phyloP scores from a whole-genome alignment of 2,329 filamentous ascomycete species.

The Pseudonectria foliicola region DNA sequence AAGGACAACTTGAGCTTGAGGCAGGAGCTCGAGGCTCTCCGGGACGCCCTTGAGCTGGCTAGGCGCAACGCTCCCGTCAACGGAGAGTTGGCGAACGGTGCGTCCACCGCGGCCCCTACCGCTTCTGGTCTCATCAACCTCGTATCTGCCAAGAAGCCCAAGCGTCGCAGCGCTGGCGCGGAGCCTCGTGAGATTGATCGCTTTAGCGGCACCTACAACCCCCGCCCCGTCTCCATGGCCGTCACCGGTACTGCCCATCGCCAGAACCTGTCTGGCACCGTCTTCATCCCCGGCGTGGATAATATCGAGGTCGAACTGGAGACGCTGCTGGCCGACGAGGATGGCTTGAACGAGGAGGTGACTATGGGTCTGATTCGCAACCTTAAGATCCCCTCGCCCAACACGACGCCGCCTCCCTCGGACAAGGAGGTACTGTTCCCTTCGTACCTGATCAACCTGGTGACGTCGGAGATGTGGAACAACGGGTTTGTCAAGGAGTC shows the following conservation, averaged over 20 bases:
- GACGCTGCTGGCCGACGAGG: conserved; percentile 87
- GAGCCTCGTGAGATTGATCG: conserved; percentile 81
- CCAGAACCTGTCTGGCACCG: conserved; percentile 65
- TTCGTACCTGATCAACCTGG: conserved; percentile 96
- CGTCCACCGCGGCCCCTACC: conserved; percentile 39
- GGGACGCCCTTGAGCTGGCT: conserved; percentile 85
- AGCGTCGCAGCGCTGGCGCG: conserved; percentile 83
- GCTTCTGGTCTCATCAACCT: conserved; percentile 86
- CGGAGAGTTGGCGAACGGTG: conserved; percentile 44
- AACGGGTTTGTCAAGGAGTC: conserved; percentile 99
- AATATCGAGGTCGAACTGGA: conserved; percentile 94
- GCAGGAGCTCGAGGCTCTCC: conserved; percentile 81
- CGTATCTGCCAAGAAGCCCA: conserved; percentile 94
- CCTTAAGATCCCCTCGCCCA: conserved; percentile 88
- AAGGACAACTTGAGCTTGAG: conserved; percentile 78
- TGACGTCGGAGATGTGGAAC: conserved; percentile 99
- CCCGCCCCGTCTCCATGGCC: conserved; percentile 93
- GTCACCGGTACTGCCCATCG: conserved; percentile 60
- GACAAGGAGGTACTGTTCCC: conserved; percentile 99
- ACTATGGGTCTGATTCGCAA: conserved; percentile 94
- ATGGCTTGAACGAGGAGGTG: conserved; percentile 93
- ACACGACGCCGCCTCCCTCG: conserved; percentile 78
- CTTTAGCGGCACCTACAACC: conserved; percentile 89
- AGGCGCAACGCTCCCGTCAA: conserved; percentile 71
- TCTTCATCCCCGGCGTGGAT: conserved; percentile 74